Base-by-base conservation (phyloP, 2,329 filamentous ascomycete species). In the Neospermospora avenae region DNA sequence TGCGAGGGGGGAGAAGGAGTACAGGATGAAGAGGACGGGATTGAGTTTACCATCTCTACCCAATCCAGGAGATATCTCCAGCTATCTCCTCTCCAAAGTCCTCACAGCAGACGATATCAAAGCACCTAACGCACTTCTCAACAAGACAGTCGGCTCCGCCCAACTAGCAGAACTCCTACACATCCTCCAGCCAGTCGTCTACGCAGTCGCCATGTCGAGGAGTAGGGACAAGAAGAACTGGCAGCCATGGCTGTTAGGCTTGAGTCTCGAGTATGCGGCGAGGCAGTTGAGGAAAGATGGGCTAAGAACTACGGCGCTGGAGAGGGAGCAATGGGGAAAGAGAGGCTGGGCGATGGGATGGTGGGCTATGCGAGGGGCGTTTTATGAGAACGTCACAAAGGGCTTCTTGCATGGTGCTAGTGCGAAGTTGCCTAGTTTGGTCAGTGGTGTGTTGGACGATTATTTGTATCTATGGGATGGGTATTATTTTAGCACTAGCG, bases 401-500 rank as follows among this genome's bases (percentile, higher is more conserved):
- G 84, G 85, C 4, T 75, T 93, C 14, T 87, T 93, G 7, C 79
- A 80, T 31, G 88, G 86, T 37, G 68, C 68, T 20, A 66, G 61
- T 49, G 63, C 69, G 48, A 67, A 62, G 51, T 51, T 72, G n/a
- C 70, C 69, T 82, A 96, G 66, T 66, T 84, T 99, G 72, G 80
- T 96, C 24, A 89, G 87, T 8, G 91, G 90, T 59, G 88, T 99
- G 48, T 76, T 98, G 64, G 92, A 97, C 73, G 95, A 99, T 74
- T 99, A 99, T 73, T 91, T 96, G 75, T 98, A 96, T 74, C 80
- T 99, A 34, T 99, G 95, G 95, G 92, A 97, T 76, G 93, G 96
- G 69, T 98, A 97, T 75, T 96, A 98, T 76, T 99, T 98, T 44
- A 73, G 71, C 63, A 71, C 70, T 6, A 71, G 70, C 53, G 69